Percentiles rank a stretch among this genome's conserved stretches.
These are phyloP conservation scores for Aspergillus cavernicola DNA, from an alignment of 495 filamentous ascomycete species.

Conservation along the genomic window DNA sequence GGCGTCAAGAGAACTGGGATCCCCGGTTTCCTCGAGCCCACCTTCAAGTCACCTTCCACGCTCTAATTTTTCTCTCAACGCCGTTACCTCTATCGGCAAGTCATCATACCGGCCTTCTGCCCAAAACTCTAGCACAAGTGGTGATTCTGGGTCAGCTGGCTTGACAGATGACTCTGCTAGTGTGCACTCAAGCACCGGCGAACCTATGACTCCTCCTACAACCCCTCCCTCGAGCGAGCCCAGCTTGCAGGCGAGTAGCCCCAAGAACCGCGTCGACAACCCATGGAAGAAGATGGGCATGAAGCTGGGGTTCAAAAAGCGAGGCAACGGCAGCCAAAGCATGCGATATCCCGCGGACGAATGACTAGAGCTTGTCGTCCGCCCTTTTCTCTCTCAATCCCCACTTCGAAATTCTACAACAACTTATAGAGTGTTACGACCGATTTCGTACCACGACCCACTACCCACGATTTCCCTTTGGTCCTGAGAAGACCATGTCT, in stretches of 20 bases:
- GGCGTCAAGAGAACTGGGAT: constrained; percentile 39
- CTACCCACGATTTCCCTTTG: constrained; percentile 12
- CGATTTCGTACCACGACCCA: constrained; percentile 7
- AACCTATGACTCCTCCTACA: constrained; percentile 86
- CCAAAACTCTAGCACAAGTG: constrained; percentile 32
- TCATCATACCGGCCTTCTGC: constrained; percentile 33
- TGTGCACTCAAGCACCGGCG: constrained; percentile 43
- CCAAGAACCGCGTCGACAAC: constrained; percentile 53
- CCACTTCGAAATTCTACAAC: not conserved
- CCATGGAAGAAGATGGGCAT: constrained; percentile 84
- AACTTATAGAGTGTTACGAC: constrained; percentile 15
- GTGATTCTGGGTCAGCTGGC: constrained; percentile 33
- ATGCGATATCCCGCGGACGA: constrained; percentile 34
- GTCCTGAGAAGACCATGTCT: constrained; percentile 10
- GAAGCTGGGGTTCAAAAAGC: constrained; percentile 68
- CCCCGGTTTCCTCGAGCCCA: constrained; percentile 19
- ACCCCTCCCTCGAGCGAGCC: constrained; percentile 70
- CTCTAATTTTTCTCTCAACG: constrained; percentile 33
- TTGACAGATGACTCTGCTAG: constrained; percentile 50
- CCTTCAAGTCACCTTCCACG: constrained; percentile 25
- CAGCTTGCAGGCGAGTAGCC: constrained; percentile 41
- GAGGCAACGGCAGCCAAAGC: constrained; percentile 34
- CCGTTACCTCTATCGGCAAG: constrained; percentile 32
- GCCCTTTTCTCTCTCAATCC: not conserved
- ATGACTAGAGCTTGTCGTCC: constrained; percentile 13